phyloP scores from a whole-genome alignment of 306 rosid genomes.

The Biancaea sappan region DNA sequence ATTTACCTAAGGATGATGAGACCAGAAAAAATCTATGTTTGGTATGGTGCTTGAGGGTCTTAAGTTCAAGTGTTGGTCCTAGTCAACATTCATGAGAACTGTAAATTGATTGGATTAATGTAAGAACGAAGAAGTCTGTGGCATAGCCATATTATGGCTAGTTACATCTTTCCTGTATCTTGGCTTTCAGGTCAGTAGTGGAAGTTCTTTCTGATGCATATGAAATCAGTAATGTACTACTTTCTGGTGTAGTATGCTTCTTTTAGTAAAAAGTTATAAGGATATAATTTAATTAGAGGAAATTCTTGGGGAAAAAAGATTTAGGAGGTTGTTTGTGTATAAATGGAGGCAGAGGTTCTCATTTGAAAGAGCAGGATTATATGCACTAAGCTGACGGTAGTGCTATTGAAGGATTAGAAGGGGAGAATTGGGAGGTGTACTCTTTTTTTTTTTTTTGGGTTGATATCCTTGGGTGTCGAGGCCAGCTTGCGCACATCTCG shows the following conservation, averaged over 20 bases:
- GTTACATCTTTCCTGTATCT: not conserved
- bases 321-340: not conserved
- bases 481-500: too few species aligned
- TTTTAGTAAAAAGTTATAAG: not conserved
- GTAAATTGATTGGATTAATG: not conserved
- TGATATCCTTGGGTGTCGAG: too few species aligned
- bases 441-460: too few species aligned
- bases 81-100: not conserved
- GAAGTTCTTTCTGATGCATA: not conserved
- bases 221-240: not conserved
- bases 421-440: too few species aligned
- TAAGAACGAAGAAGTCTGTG: not conserved
- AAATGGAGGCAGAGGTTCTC: not conserved
- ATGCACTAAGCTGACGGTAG: too few species aligned
- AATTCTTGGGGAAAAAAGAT: not conserved
- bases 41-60: not conserved
- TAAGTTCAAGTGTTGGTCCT: not conserved
- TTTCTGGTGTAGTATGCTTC: not conserved
- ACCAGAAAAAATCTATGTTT: not conserved
- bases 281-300: not conserved
- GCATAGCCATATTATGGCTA: not conserved
- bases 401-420: too few species aligned
- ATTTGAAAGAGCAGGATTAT: not conserved
- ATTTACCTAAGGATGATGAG: not conserved
- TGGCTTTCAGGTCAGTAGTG: not conserved